Conservation (phyloP, 177 flowering plant genomes). For the Vitis hybrid region DNA sequence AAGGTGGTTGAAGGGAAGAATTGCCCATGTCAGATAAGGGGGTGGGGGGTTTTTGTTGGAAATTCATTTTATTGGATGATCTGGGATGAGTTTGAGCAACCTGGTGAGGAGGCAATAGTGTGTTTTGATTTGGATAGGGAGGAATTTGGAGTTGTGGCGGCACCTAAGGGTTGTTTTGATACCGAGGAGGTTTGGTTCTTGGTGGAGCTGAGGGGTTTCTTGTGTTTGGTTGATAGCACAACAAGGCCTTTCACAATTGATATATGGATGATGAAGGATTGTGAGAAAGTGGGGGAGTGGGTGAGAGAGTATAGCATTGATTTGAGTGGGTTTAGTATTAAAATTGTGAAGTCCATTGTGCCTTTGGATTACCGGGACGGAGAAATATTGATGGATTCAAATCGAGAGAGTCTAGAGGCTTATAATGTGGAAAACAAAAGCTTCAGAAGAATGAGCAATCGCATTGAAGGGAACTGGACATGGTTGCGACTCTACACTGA, state of each 20-base stretch:
- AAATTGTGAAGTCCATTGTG: not conserved
- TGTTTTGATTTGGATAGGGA: not conserved
- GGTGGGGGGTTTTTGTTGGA: not conserved
- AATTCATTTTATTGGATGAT: slow-evolving; percentile 1
- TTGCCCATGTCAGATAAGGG: not conserved
- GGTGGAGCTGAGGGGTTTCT: not conserved
- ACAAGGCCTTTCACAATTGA: not conserved
- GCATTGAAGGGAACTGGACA: not conserved
- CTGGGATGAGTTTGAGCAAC: not conserved
- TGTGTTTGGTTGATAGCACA: not conserved
- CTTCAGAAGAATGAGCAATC: not conserved
- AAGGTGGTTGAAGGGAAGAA: not conserved
- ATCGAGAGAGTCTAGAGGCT: not conserved
- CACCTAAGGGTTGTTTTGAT: not conserved
- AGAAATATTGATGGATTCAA: not conserved
- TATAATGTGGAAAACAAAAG: not conserved
- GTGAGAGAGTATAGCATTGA: not conserved
- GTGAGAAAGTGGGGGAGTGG: not conserved
- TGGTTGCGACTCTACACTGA: not conserved
- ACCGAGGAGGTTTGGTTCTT: not conserved
- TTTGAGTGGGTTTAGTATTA: not conserved
- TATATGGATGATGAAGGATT: not conserved
- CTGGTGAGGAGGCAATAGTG: not conserved
- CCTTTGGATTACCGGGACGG: not conserved
- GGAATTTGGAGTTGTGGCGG: not conserved